phyloP scores from a whole-genome alignment of 2,329 filamentous ascomycete genomes.

The Aspergillus sclerotialis region DNA sequence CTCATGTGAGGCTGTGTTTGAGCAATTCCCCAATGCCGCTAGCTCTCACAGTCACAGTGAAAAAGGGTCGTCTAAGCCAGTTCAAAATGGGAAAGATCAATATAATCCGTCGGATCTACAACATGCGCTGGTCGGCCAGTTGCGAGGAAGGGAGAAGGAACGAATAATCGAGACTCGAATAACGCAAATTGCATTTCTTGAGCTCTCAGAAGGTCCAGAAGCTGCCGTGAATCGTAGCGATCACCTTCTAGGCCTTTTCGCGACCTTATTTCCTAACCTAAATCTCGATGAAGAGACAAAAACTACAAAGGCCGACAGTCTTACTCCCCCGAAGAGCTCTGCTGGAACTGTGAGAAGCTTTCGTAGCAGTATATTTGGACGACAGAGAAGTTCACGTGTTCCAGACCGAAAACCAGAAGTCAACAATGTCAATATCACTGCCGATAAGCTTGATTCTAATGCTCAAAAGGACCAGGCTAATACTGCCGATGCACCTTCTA shows the following conservation, averaged over 20 bases:
- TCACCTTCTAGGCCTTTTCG: conserved; percentile 76
- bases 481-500: conserved; percentile 52
- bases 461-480: conserved; percentile 14
- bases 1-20: conserved; percentile 84
- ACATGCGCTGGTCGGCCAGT: conserved; percentile 62
- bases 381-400: conserved; percentile 43
- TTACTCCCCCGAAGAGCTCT: conserved; percentile 59
- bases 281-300: conserved; percentile 29
- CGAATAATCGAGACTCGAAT: conserved; percentile 90
- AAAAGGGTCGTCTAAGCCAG: conserved; percentile 27
- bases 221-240: conserved; percentile 82
- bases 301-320: conserved; percentile 29
- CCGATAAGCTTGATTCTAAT: conserved; percentile 13
- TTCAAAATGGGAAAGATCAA: conserved; percentile 14
- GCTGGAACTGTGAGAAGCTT: conserved; percentile 64
- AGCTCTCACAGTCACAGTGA: conserved; percentile 62
- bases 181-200: conserved; percentile 79
- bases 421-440: conserved; percentile 15
- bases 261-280: conserved; percentile 67
- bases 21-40: conserved; percentile 70
- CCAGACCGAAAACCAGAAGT: conserved; percentile 40
- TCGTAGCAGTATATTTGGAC: conserved; percentile 72
- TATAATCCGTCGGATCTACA: conserved; percentile 10
- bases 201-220: conserved; percentile 74
- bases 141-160: conserved; percentile 79